A percentile compares a stretch with the other conserved stretches of the same genome.
Evolutionary conservation across 441 rosid species (phyloP).

Genomic region (Aleurites moluccanus): DNA sequence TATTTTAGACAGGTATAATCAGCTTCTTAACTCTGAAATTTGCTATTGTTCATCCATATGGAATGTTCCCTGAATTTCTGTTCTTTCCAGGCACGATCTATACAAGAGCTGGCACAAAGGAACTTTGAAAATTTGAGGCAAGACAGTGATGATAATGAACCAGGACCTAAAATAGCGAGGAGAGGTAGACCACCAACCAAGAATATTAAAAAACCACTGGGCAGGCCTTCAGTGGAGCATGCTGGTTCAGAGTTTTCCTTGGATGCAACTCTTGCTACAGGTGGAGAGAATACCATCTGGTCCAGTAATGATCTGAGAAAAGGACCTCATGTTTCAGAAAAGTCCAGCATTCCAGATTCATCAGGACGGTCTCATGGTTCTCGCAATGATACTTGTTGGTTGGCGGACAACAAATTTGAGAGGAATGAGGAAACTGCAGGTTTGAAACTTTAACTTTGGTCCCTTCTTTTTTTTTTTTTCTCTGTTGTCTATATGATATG

Average conservation of each 20-base stretch:
- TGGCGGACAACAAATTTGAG: conserved; percentile 41
- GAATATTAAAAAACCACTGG: conserved; percentile 42
- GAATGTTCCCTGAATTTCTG: conserved; percentile 15
- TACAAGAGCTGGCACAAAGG: conserved; percentile 73
- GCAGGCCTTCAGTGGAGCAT: conserved; percentile 45
- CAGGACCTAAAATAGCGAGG: conserved; percentile 49
- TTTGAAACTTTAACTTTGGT: conserved; percentile 12
- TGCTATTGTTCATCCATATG: conserved; percentile 2
- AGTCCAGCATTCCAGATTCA: conserved; percentile 36
- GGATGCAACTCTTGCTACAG: conserved; percentile 44
- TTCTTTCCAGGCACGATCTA: conserved; percentile 59
- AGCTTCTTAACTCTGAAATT: conserved; percentile 2
- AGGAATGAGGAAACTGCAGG: conserved; percentile 51
- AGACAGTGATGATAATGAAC: conserved; percentile 71
- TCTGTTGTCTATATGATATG: conserved; percentile 10
- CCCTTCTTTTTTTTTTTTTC: not conserved
- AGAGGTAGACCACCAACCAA: conserved; percentile 78
- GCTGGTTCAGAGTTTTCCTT: conserved; percentile 47
- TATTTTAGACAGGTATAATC: conserved; percentile 70
- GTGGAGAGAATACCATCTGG: conserved; percentile 33
- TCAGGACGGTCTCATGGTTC: conserved; percentile 36
- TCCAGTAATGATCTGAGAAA: conserved; percentile 39
- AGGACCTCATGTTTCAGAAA: conserved; percentile 36
- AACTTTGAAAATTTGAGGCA: conserved; percentile 72
- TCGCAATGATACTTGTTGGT: conserved; percentile 32